Base-by-base conservation (phyloP, 2,329 filamentous ascomycete genomes). In the Aspergillus bombycis region DNA sequence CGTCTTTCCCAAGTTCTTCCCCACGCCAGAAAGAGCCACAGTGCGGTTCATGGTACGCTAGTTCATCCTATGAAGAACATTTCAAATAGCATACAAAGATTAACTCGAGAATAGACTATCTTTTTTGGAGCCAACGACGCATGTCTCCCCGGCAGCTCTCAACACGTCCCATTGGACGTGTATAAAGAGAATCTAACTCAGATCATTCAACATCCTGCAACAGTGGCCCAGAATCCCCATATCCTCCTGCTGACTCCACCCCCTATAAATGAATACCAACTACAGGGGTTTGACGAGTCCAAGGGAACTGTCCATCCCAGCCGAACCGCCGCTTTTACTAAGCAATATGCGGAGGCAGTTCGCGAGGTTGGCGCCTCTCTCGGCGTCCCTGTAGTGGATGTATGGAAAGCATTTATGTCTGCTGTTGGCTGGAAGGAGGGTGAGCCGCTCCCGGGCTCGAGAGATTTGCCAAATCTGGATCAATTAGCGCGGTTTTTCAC, bases 51-150 rank as follows among this genome's bases (percentile, higher is more conserved):
- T 82, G 78, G 80, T 82, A 74, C 57, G 66, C 46, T 48, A 21
- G n/a, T 41, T 38, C 26, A 30, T 34, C 11, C 11, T n/a, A 52
- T 26, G 19, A 28, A 19, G 14, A 12, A 16, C n/a, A 10, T 23
- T n/a, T 7, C 4, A 53, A 43, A 7, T 16, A 7, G 54, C 1
- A n/a, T 57, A 19, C 16, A 8, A n/a, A 16, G 23, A 14, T 19
- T 41, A 46, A 41, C 36, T 34, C n/a, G 46, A 23, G 7, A 6
- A 34, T 62, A 93, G 91, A 82, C 91, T 45, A 79, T 97, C 63
- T 89, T 96, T 68, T 89, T 97, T 64, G 95, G 95, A 21, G 92
- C 95, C 70, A 98, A 99, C 75, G 95, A 98, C 78, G 90, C 94
- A 4, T 89, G 89, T 60, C 77, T 96, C 4, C 85, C 88, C 4